Evolutionary conservation across 2,329 filamentous ascomycete genomes (phyloP).

Genomic region (Diaporthe eres): DNA sequence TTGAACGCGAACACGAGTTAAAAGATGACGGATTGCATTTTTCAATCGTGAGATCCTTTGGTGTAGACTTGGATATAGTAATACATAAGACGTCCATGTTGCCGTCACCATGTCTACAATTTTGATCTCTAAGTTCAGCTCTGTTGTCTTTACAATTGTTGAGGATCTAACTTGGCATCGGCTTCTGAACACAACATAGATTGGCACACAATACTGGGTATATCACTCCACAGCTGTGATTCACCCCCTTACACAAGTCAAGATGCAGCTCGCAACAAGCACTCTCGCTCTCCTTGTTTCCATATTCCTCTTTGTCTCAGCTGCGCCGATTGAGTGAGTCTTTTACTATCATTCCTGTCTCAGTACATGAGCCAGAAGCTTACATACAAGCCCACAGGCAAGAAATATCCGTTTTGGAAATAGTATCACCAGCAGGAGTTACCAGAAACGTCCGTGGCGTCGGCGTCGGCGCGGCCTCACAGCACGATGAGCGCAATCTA

Average conservation of each 20-base stretch:
- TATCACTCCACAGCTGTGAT: background rate
- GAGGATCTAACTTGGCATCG: background rate
- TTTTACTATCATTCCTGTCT: background rate
- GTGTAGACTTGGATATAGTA: background rate
- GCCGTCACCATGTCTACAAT: background rate
- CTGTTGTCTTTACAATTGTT: background rate
- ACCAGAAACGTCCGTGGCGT: background rate
- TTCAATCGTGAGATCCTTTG: background rate
- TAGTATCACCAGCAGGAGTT: background rate
- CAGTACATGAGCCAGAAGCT: background rate
- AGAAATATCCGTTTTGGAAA: background rate
- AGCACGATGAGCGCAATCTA: background rate
- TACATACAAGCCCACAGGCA: conserved; percentile 4
- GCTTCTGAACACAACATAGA: background rate
- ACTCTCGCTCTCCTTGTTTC: background rate
- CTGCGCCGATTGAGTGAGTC: background rate
- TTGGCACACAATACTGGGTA: background rate
- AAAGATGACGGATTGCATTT: background rate
- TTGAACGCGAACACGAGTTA: background rate
- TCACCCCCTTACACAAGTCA: background rate
- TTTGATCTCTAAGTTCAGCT: background rate
- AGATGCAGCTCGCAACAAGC: conserved; percentile 3
- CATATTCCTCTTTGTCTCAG: background rate
- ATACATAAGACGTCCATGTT: background rate
- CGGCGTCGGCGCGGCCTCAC: background rate